Percentiles rank a stretch among this genome's conserved stretches.
Conservation (phyloP, 2,329 filamentous ascomycete species). For the Orbilia javanica region DNA sequence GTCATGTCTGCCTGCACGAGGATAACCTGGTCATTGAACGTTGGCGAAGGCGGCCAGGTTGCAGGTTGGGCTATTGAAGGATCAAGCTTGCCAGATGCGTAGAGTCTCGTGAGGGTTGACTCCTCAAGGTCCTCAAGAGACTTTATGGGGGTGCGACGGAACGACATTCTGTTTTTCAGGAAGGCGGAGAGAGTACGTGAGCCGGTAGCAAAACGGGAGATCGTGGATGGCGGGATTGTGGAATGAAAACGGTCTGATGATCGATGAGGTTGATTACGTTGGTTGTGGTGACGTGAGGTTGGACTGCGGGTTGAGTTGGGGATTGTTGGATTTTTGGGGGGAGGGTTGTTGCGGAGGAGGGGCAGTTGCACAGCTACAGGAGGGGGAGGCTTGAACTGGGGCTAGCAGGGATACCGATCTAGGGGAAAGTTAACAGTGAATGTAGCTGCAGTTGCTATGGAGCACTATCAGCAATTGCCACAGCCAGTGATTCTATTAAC, state of each 20-base stretch:
- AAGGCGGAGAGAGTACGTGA: not conserved
- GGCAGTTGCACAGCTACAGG: not conserved
- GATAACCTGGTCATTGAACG: slow-evolving; percentile 34
- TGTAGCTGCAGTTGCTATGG: too few species aligned
- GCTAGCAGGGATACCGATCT: not conserved
- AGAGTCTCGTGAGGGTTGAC: slow-evolving; percentile 23
- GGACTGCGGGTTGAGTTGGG: not conserved
- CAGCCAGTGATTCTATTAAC: too few species aligned
- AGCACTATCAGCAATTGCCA: too few species aligned
- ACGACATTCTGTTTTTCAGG: slow-evolving; percentile 13
- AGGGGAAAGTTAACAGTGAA: not conserved
- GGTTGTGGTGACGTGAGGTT: not conserved
- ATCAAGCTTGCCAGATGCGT: slow-evolving; percentile 34
- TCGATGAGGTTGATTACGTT: not conserved
- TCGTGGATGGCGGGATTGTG: not conserved
- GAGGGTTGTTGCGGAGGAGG: not conserved
- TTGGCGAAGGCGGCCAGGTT: not conserved
- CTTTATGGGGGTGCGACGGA: not conserved
- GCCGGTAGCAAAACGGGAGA: not conserved
- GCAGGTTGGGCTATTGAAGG: slow-evolving; percentile 41
- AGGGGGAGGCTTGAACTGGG: not conserved
- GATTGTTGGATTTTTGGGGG: slow-evolving; percentile 40
- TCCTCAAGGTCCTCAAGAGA: slow-evolving; percentile 9
- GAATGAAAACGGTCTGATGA: not conserved
- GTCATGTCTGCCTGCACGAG: slow-evolving; percentile 39